Percentiles rank a stretch among this genome's conserved stretches.
These are phyloP conservation scores for Collybia mongolica DNA, from an alignment of 768 basidiomycete genomes.

Conservation along the genomic window DNA sequence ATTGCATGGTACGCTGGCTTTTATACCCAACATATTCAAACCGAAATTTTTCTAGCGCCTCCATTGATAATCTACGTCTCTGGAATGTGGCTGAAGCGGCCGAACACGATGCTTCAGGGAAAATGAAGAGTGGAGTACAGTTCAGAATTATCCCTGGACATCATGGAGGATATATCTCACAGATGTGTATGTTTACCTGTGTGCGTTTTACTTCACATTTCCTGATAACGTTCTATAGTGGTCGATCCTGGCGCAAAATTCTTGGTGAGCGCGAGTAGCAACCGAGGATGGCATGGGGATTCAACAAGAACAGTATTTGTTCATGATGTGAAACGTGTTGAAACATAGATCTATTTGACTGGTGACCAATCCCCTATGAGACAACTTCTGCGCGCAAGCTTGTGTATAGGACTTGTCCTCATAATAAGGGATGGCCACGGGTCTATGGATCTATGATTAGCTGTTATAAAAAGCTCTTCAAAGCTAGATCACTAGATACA, in stretches of 20 bases:
- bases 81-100: constrained; percentile 88
- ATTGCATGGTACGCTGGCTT: constrained; percentile 72
- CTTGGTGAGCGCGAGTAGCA: constrained; percentile 89
- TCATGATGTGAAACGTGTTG: constrained; percentile 72
- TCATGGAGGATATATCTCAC: constrained; percentile 91
- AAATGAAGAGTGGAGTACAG: constrained; percentile 66
- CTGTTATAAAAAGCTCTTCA: too few relatives aligned
- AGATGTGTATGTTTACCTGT: constrained; percentile 70
- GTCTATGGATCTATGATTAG: too few relatives aligned
- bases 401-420: too few relatives aligned
- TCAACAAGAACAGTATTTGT: constrained; percentile 88
- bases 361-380: too few relatives aligned
- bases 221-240: constrained; percentile 47
- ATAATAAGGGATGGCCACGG: too few relatives aligned
- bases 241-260: constrained; percentile 84
- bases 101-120: constrained; percentile 62
- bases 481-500: too few relatives aligned
- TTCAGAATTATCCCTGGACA: constrained; percentile 97
- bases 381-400: too few relatives aligned
- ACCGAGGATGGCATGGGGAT: constrained; percentile 92
- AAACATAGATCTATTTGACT: constrained; percentile 18
- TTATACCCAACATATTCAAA: constrained; percentile 9
- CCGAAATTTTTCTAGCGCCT: constrained; percentile 55
- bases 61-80: constrained; percentile 87
- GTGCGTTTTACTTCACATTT: constrained; percentile 5